phyloP scores from a whole-genome alignment of 164 flowering plant genomes.

The grape (Vitis vinifera) region DNA sequence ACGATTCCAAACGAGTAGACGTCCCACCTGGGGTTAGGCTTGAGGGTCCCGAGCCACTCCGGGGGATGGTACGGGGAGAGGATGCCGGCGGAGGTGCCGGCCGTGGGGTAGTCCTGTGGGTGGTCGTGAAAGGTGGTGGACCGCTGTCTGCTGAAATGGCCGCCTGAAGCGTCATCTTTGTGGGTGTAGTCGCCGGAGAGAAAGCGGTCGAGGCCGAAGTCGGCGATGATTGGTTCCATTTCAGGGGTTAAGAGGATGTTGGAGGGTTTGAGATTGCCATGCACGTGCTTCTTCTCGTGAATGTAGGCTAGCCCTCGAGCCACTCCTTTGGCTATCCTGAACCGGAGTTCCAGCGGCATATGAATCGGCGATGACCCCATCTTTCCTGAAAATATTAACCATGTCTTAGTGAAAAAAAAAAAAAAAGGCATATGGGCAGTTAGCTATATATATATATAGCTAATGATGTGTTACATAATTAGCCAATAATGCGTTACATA shows the following conservation, averaged over 20 bases:
- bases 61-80: slow-evolving; percentile 54
- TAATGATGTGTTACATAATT: too few species aligned
- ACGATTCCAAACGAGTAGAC: slow-evolving; percentile 66
- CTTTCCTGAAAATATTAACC: slow-evolving; percentile 34
- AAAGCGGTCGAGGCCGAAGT: slow-evolving; percentile 56
- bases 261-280: slow-evolving; percentile 66
- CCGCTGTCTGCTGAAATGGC: slow-evolving; percentile 24
- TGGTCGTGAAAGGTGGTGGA: slow-evolving; percentile 16
- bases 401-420: background rate
- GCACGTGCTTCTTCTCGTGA: slow-evolving; percentile 68
- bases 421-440: too few species aligned
- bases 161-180: slow-evolving; percentile 18
- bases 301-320: slow-evolving; percentile 57
- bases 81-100: slow-evolving; percentile 15
- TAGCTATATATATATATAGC: too few species aligned
- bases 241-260: slow-evolving; percentile 54
- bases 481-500: too few species aligned
- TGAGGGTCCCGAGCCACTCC: slow-evolving; percentile 46
- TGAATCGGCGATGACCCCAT: slow-evolving; percentile 43
- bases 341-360: slow-evolving; percentile 38
- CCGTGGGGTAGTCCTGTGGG: slow-evolving; percentile 11
- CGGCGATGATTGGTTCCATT: slow-evolving; percentile 58
- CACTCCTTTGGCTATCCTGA: slow-evolving; percentile 62
- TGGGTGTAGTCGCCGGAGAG: slow-evolving; percentile 16
- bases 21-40: slow-evolving; percentile 60